These are phyloP conservation scores for Tulasnella sp. DNA, from an alignment of 768 basidiomycete genomes.

Conservation along the genomic window DNA sequence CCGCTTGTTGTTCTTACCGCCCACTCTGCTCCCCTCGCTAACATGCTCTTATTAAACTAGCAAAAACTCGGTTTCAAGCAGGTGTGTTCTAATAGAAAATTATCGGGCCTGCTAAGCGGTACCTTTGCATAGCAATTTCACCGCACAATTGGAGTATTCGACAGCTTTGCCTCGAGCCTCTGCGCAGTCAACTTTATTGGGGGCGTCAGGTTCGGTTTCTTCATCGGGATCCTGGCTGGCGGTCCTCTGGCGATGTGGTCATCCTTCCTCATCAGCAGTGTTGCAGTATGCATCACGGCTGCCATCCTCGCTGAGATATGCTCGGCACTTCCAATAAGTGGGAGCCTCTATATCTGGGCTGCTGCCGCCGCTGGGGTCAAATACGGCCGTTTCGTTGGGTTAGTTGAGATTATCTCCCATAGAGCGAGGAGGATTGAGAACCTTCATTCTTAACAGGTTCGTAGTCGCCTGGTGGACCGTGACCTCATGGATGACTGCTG, in stretches of 20 bases:
- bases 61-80: too few relatives aligned
- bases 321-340: conserved; percentile 24
- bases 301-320: conserved; percentile 28
- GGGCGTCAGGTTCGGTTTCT: too few relatives aligned
- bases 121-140: too few relatives aligned
- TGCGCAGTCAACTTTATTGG: too few relatives aligned
- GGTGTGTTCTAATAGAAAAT: too few relatives aligned
- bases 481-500: conserved; percentile 28
- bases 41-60: too few relatives aligned
- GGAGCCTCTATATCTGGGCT: conserved; percentile 30
- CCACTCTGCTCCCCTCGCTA: too few relatives aligned
- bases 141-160: too few relatives aligned
- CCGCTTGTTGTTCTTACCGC: too few relatives aligned
- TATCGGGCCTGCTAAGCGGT: too few relatives aligned
- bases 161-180: too few relatives aligned
- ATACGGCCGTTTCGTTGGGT: conserved; percentile 24
- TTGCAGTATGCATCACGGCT: conserved; percentile 22
- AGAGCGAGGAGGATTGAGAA: neutral
- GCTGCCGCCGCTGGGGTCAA: conserved; percentile 26
- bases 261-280: conserved; percentile 17
- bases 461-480: conserved; percentile 26
- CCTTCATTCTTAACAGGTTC: too few relatives aligned
- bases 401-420: neutral
- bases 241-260: conserved; percentile 22
- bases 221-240: conserved; percentile 22